phyloP scores from a whole-genome alignment of 2,329 filamentous ascomycete genomes.

The Fusarium secorum region DNA sequence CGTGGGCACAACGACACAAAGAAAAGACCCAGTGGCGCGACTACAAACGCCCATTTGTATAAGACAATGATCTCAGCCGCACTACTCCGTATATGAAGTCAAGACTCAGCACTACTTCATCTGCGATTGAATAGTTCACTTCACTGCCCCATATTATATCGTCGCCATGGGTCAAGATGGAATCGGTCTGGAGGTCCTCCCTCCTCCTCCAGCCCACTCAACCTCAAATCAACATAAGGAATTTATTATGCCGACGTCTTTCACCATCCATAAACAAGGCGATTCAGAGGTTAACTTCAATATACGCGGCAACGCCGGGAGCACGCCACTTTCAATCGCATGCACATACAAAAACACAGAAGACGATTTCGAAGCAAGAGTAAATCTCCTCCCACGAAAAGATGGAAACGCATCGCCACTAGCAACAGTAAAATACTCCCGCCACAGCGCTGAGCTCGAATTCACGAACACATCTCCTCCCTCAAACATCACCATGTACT shows the following conservation, averaged over 20 bases:
- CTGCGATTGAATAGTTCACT: not conserved
- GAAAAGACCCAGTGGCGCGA: not conserved
- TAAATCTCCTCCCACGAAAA: not conserved
- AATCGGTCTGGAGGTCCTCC: not conserved
- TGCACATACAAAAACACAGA: not conserved
- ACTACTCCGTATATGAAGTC: not conserved
- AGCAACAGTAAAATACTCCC: not conserved
- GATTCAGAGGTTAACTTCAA: not conserved
- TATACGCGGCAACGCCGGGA: not conserved
- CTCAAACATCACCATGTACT: not conserved
- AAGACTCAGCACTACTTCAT: not conserved
- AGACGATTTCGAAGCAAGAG: not conserved
- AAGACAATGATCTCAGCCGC: not conserved
- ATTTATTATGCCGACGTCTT: not conserved
- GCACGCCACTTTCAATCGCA: not conserved
- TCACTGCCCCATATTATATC: not conserved
- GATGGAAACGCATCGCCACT: not conserved
- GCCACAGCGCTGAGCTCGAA: not conserved
- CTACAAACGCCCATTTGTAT: not conserved
- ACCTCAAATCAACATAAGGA: not conserved
- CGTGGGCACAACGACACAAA: not conserved
- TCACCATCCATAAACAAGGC: not conserved
- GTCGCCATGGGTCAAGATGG: not conserved
- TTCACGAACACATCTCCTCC: not conserved
- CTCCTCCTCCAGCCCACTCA: not conserved